Evolutionary conservation across 2,329 filamentous ascomycete genomes (phyloP).

Genomic region (Massarina eburnea): DNA sequence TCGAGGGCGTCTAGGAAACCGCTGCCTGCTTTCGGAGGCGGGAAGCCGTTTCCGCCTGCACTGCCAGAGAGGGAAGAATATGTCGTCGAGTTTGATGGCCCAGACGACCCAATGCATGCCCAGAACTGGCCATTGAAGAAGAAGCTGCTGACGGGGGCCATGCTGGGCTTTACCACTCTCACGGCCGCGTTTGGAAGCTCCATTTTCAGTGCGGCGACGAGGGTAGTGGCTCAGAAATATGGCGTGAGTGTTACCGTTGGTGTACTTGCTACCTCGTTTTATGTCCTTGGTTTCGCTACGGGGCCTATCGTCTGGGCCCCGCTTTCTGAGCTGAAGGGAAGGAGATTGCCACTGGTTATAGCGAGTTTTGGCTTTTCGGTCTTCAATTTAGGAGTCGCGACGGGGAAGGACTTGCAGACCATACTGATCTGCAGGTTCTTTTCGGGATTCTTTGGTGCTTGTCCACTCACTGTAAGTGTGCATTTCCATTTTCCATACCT

Average conservation of each 20-base stretch:
- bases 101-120: constrained; percentile 78
- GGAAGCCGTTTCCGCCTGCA: constrained; percentile 72
- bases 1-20: constrained; percentile 58
- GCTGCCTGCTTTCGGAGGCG: constrained; percentile 69
- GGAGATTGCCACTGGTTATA: constrained; percentile 52
- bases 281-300: constrained; percentile 55
- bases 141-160: constrained; percentile 70
- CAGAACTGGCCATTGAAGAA: constrained; percentile 83
- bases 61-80: constrained; percentile 73
- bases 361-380: constrained; percentile 55
- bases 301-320: constrained; percentile 50
- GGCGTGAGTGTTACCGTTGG: constrained; percentile 52
- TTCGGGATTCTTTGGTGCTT: constrained; percentile 56
- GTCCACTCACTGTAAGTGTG: constrained; percentile 53
- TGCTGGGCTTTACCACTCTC: constrained; percentile 74
- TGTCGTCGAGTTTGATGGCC: constrained; percentile 80
- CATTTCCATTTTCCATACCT: no score
- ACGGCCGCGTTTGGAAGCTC: constrained; percentile 63
- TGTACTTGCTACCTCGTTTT: constrained; percentile 52
- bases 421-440: constrained; percentile 57
- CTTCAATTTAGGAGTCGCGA: constrained; percentile 53
- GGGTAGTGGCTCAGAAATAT: constrained; percentile 41
- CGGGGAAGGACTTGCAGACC: constrained; percentile 56
- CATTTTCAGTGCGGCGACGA: constrained; percentile 46
- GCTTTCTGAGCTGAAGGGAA: constrained; percentile 54